phyloP scores from a whole-genome alignment of 1,284 basidiomycete species.

The Apiotrichum mycotoxinovorans region DNA sequence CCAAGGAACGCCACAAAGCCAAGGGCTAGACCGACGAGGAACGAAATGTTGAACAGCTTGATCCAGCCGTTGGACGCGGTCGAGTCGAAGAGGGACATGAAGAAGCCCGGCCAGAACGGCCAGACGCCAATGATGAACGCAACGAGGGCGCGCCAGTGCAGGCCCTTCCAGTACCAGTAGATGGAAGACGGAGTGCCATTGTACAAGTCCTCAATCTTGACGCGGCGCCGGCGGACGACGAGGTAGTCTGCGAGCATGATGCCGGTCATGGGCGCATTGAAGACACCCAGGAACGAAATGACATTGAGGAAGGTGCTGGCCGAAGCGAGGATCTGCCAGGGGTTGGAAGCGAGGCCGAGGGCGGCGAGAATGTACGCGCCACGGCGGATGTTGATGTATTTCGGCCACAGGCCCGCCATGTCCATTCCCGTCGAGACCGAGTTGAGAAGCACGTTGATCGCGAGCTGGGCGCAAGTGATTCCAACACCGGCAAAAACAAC shows the following conservation, averaged over 20 bases:
- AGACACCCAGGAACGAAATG: constrained; percentile 40
- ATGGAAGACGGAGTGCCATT: constrained; percentile 18
- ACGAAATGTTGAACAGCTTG: constrained; percentile 32
- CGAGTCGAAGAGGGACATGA: constrained; percentile 21
- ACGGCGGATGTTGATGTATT: constrained; percentile 50
- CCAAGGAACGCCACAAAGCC: constrained; percentile 16
- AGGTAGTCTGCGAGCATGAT: constrained; percentile 51
- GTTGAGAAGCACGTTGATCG: constrained; percentile 28
- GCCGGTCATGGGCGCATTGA: constrained; percentile 46
- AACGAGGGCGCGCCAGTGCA: constrained; percentile 31
- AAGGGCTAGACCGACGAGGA: constrained; percentile 24
- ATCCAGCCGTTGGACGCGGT: constrained; percentile 20
- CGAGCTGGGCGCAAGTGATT: constrained; percentile 20
- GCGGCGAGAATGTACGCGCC: constrained; percentile 39
- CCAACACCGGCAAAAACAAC: constrained; percentile 33
- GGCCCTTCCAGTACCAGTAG: constrained; percentile 33
- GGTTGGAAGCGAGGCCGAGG: constrained; percentile 41
- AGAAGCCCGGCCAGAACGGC: constrained; percentile 28
- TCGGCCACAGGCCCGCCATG: constrained; percentile 27
- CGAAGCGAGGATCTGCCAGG: constrained; percentile 46
- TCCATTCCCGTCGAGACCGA: constrained; percentile 35
- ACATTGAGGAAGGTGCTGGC: constrained; percentile 46
- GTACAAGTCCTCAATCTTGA: constrained; percentile 45
- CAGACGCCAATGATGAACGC: constrained; percentile 22
- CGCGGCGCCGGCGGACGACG: constrained; percentile 40